Evolutionary conservation across 768 basidiomycete species (phyloP), one percentile per base, ranked within the genome.

Genomic region (Tulasnella sp.): DNA sequence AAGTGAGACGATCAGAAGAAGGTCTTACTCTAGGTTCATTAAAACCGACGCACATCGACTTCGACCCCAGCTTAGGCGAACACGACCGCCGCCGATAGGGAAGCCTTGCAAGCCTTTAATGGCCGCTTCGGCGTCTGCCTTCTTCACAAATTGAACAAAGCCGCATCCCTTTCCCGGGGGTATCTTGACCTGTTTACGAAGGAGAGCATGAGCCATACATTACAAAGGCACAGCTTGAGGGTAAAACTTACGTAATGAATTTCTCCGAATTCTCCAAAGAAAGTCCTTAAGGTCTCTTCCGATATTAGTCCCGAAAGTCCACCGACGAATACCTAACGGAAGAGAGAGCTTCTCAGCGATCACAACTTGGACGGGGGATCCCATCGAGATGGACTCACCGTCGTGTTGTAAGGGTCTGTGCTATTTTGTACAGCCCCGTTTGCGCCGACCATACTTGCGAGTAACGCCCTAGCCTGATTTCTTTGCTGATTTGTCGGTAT

Each of bases 31-130:
- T 30, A 62, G 29, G 32, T 45, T 29, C 7, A 8, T 27, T 41
- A 52, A 52, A 64, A 45, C 4, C 42, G 17, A 76, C 82, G 45
- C 60, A 91, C 89, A 91, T 79, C 94, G 91, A 72, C 87, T 90
- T 49, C 92, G 78, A 43, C 93, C 93, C 93, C 93, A 96, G 68
- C 88, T 90, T 64, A 95, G 73, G 34, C 93, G 80, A 64, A 96
- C 92, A 66, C 88, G 78, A 64, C 90, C 91, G 15, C 93, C 93
- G 32, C 89, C 91, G 64, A 96, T 85, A 3, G 91, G 90, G 69
- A 93, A 95, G 24, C 91, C 92, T 74, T 95, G 92, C 92, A 95
- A 93, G 73, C 89, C 91, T 73, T 92, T 88, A 62, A 96, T 96
- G 8, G 92, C 91, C 38, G 81, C 78, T 70, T 94, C 91, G 10